A percentile compares a stretch with the other conserved stretches of the same genome.
These are phyloP conservation scores for Ceratocystis papillata DNA, from an alignment of 2,329 filamentous ascomycete species.

Conservation along the genomic window DNA sequence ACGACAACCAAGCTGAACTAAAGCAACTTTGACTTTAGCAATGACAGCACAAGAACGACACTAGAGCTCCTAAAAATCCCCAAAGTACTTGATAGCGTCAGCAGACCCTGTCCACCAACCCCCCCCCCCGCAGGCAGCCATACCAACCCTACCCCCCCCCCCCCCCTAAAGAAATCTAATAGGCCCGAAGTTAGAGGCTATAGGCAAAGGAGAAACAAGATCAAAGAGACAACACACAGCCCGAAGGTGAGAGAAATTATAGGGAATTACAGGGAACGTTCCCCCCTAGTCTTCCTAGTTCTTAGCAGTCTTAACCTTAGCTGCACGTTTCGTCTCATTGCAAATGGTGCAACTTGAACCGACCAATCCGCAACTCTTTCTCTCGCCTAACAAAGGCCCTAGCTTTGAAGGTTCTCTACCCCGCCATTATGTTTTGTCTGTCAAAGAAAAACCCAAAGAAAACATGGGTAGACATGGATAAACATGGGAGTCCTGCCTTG, in stretches of 20 bases:
- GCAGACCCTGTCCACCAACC: too few species aligned
- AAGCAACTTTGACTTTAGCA: background rate
- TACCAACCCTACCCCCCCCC: too few species aligned
- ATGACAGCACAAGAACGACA: background rate
- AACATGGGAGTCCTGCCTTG: background rate
- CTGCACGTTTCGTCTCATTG: conserved; percentile 14
- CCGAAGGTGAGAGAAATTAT: background rate
- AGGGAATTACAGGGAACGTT: conserved; percentile 7
- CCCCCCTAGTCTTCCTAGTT: background rate
- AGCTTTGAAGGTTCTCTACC: conserved; percentile 6
- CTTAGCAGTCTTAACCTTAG: conserved; percentile 1
- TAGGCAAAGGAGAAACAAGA: background rate
- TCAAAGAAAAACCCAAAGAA: conserved; percentile 6
- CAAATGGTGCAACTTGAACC: conserved; percentile 14
- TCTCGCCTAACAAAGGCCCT: conserved; percentile 13
- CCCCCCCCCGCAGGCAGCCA: too few species aligned
- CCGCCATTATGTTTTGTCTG: conserved; percentile 12
- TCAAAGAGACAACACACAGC: background rate
- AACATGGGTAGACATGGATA: background rate
- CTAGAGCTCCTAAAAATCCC: background rate
- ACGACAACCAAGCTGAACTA: background rate
- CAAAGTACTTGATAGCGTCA: background rate
- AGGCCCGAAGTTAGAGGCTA: conserved; percentile 6
- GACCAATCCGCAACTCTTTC: conserved; percentile 14
- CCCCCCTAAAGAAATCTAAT: background rate